Base-by-base conservation (phyloP, 768 basidiomycete species). In the Boletellus emodensis region DNA sequence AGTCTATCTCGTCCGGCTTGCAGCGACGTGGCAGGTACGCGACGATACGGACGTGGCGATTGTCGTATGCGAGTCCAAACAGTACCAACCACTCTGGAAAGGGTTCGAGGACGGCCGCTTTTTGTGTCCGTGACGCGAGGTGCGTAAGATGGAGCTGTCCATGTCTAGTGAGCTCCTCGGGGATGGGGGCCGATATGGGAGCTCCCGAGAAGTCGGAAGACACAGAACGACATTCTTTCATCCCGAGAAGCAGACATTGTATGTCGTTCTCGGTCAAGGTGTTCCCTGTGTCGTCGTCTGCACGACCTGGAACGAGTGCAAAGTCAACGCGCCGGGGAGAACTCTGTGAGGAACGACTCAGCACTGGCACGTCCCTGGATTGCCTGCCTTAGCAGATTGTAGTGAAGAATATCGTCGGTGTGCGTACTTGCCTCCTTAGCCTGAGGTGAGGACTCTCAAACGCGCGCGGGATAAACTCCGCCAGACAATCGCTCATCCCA, bases 81-180 rank as follows among this genome's bases (percentile, higher is more conserved):
- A 62, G 40, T 0, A 65, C 44, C 22, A 65, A 38, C 65, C 64
- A 62, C 40, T 67, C 62, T 13, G 64, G 64, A 44, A 60, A 55
- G 39, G 49, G 17, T 38, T 30, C 28, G 1, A 40, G 24, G 36
- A 22, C 35, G 13, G 37, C 3, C 7, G 9, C 36, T 40, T 32
- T 33, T 6, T 46, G 42, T n/a, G 52, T 46, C 40, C 45, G 37
- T 36, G 44, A 42, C 5, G 47, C 32, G 37, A 66, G 57, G 38
- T n/a, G 43, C 20, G 50, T 32, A 20, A 60, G 57, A 40, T 64
- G 51, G 36, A 18, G 14, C 18, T 36, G 49, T 6, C 36, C 56
- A 14, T 46, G 45, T 15, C 13, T 17, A 28, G 51, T 48, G 10
- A 63, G 44, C 24, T 49, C 59, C 38, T 54, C 42, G 30, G 54